Conservation (phyloP, 2,329 filamentous ascomycete species). For the Apiospora koreana region DNA sequence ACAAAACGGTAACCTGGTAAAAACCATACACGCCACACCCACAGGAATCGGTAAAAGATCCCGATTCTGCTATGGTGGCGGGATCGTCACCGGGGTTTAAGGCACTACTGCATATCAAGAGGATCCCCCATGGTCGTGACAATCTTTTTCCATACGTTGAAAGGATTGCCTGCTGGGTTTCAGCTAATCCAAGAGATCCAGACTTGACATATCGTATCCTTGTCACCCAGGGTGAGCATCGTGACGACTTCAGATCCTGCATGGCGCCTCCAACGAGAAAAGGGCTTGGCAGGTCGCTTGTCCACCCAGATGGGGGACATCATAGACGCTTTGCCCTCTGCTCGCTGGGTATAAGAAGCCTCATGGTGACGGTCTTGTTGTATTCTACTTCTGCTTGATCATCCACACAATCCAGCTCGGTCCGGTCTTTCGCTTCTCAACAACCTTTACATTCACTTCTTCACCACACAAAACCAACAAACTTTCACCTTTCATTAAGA, state of each 20-base stretch:
- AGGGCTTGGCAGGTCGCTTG: background rate
- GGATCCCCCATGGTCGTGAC: background rate
- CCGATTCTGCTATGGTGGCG: background rate
- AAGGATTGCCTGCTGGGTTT: background rate
- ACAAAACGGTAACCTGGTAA: background rate
- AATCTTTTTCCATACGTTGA: background rate
- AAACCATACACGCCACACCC: background rate
- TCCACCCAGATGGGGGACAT: background rate
- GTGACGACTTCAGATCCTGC: background rate
- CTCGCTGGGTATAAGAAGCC: background rate
- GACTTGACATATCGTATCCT: background rate
- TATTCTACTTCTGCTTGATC: background rate
- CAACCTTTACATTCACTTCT: conserved; percentile 8
- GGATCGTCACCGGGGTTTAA: background rate
- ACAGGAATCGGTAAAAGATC: background rate
- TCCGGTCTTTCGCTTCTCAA: conserved; percentile 13
- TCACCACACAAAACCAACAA: background rate
- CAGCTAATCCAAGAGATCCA: background rate
- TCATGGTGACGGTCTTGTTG: background rate
- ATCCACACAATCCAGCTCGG: conserved; percentile 10
- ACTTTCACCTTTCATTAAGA: conserved; percentile 1
- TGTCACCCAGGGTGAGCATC: background rate
- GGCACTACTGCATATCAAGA: background rate
- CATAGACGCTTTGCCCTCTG: background rate
- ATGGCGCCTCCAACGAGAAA: background rate